Evolutionary conservation across 306 rosid genomes (phyloP), one percentile per base, ranked within the genome.

Genomic region (Dalbergia cochinchinensis): DNA sequence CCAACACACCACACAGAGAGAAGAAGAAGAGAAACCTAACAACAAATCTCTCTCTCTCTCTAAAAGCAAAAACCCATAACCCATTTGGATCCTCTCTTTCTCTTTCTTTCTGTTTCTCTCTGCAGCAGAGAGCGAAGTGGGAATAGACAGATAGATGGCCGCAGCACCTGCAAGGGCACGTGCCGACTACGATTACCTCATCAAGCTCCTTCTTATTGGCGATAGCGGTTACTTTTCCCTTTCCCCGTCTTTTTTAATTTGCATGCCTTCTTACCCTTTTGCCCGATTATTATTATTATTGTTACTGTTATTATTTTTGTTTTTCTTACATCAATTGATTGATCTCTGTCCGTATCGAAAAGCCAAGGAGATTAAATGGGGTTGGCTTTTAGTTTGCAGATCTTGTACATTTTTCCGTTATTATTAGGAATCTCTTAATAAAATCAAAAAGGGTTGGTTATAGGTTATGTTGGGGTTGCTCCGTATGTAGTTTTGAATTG

Each of bases 191-290:
- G 97, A 91, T 86, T 86, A 85, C 75, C 94, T 89, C 76, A 89
- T 91, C 78, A 91, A 91, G 88, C 92, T 91, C 72, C 93, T 91
- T 74, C 97, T 91, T 65, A 89, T 91, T 62, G 97, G 97, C 69
- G 94, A 91, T 35, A 91, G 97, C 73, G 97, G 94, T 89, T 50
- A 63, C 85, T 80, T 26, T 26, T 26, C 54, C n/a, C 5, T 47
- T 53, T 39, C 3, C 39, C 45, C 9, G 2, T 26, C 8, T 45
- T 62, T 5, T 37, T 19, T 18, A 35, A 35, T 54, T 26, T 26
- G 8, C 5, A 42, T 42, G 11, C 1, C 54, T 48, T 48, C 54
- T 48, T 48, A 3, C 54, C 54, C 54, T 48, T 48, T 48, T 48
- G n/a, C 54, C 16, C n/a, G 13, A 13, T 48, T 48, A 48, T 48